phyloP scores from a whole-genome alignment of 495 filamentous ascomycete genomes.

The Trypethelium eluteriae region DNA sequence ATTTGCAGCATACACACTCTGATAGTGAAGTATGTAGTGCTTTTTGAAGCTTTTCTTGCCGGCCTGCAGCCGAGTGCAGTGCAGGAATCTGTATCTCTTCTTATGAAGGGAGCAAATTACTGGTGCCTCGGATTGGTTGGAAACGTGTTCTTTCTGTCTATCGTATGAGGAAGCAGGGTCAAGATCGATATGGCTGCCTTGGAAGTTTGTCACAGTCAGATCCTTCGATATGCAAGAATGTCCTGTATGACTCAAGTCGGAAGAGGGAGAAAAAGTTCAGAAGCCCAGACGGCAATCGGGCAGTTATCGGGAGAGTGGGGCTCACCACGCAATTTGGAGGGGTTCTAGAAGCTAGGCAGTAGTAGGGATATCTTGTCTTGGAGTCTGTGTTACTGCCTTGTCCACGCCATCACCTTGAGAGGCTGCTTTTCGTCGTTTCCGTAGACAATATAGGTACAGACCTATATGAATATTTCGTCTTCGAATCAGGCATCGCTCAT shows the following conservation, averaged over 20 bases:
- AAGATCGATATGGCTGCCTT: too few relatives aligned
- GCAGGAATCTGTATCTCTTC: neutral
- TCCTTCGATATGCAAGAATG: too few relatives aligned
- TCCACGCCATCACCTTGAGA: too few relatives aligned
- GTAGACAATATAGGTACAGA: neutral
- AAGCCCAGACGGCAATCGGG: neutral
- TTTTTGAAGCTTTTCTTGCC: neutral
- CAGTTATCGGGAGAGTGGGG: neutral
- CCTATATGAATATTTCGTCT: too few relatives aligned
- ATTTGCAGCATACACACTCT: neutral
- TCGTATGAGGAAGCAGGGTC: too few relatives aligned
- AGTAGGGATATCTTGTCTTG: too few relatives aligned
- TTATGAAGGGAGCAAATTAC: neutral
- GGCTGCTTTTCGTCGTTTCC: neutral
- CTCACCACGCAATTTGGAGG: neutral
- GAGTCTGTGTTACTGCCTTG: too few relatives aligned
- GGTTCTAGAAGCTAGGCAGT: too few relatives aligned
- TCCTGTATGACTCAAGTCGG: neutral
- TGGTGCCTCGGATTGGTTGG: too few relatives aligned
- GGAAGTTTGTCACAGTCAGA: too few relatives aligned
- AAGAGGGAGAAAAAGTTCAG: constrained; percentile 6
- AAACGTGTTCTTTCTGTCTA: too few relatives aligned
- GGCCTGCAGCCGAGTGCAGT: constrained; percentile 15
- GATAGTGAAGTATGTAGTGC: neutral
- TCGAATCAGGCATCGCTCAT: neutral